Evolutionary conservation across 345 rosid species (phyloP).

Genomic region (Hevea brasiliensis): DNA sequence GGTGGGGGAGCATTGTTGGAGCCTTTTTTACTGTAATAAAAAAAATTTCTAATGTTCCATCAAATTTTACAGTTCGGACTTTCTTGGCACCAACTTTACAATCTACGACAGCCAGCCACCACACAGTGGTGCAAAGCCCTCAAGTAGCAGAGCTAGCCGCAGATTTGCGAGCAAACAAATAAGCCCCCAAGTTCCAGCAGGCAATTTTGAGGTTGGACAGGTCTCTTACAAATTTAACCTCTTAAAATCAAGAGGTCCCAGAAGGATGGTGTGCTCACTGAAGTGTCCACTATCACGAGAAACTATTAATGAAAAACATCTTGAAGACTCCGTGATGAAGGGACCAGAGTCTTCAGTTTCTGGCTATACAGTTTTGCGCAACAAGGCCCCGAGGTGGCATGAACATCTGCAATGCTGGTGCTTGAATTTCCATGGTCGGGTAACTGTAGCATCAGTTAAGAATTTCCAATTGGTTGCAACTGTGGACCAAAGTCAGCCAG

Average conservation of each 20-base stretch:
- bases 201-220: slow-evolving; percentile 83
- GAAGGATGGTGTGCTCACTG: slow-evolving; percentile 87
- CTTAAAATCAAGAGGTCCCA: slow-evolving; percentile 92
- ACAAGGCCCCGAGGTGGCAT: slow-evolving; percentile 96
- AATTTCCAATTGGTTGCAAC: slow-evolving; percentile 88
- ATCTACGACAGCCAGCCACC: slow-evolving; percentile 89
- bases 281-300: slow-evolving; percentile 49
- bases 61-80: slow-evolving; percentile 70
- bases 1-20: not conserved
- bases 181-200: slow-evolving; percentile 90
- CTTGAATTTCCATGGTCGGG: slow-evolving; percentile 92
- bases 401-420: slow-evolving; percentile 97
- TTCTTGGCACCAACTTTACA: slow-evolving; percentile 91
- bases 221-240: slow-evolving; percentile 90
- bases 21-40: not conserved
- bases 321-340: slow-evolving; percentile 40
- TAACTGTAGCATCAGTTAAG: slow-evolving; percentile 90
- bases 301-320: slow-evolving; percentile 25
- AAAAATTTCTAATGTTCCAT: not conserved
- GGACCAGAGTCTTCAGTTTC: slow-evolving; percentile 36
- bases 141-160: slow-evolving; percentile 68
- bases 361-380: slow-evolving; percentile 51
- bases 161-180: slow-evolving; percentile 92
- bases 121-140: slow-evolving; percentile 78
- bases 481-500: slow-evolving; percentile 71